Evolutionary conservation across 495 filamentous ascomycete genomes (phyloP), one percentile per base, ranked within the genome.

Genomic region (Hypoxylon fuscum): DNA sequence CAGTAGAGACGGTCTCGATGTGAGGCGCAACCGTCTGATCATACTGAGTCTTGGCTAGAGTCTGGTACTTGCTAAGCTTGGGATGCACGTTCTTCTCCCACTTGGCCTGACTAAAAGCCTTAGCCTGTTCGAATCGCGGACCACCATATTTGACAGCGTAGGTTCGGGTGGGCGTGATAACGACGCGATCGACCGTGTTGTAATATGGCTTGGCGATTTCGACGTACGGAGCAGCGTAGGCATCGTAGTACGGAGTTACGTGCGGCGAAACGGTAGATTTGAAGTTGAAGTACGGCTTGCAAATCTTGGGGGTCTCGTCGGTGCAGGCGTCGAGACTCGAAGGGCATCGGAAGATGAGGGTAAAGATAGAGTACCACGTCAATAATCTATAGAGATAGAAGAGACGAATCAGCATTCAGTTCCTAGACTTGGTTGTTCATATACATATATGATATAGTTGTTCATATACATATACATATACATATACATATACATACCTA

Each of bases 331-430:
- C 81, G 46, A 86, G 74, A 11, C 82, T 82, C 17, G 88, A 80
- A 9, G 95, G 96, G 73, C 96, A 99, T 21, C 88, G 86, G 66
- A 99, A 85, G 44, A 92, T 75, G 15, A 92, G 79, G 3, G 90
- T 95, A 52, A 91, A 68, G 45, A 96, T 84, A 1, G 85, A 80
- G 69, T 96, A 97, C 95, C 95, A 99, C 7, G 90, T 86, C 49
- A 88, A 70, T 1, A 97, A 72, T 60, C 94, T 97, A 70, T 7
- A n/a, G n/a, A n/a, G 5, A 32, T 22, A 31, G 2, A 48, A 52
- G 27, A 52, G 31, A 21, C 21, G 14, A 43, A 60, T 53, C 18
- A 54, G 47, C 22, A 51, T 48, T 32, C 18, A 7, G 23, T 57
- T 57, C 22, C 7, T 35, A 14, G 15, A 25, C 8, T 29, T 31